A percentile compares a stretch with the other conserved stretches of the same genome.
phyloP scores from a whole-genome alignment of 2,329 filamentous ascomycete species.

The Onygenales sp. region DNA sequence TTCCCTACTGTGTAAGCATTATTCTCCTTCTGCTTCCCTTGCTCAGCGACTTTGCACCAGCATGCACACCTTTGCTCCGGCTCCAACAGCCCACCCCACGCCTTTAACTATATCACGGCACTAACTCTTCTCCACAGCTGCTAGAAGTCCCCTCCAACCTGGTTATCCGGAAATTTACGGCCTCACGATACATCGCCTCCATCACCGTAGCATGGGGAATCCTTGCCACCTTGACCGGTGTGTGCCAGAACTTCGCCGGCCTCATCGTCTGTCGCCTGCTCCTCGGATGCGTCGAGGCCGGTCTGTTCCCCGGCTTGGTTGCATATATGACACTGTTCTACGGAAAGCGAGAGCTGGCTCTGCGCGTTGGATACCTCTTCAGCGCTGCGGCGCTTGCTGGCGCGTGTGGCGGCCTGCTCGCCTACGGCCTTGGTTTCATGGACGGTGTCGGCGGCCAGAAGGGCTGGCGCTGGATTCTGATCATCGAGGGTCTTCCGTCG shows the following conservation, averaged over 20 bases:
- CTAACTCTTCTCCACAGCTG: constrained; percentile 17
- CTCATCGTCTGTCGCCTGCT: constrained; percentile 61
- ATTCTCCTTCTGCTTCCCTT: background rate
- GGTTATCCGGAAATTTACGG: constrained; percentile 53
- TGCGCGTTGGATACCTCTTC: constrained; percentile 66
- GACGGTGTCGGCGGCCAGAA: constrained; percentile 54
- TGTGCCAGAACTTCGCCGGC: constrained; percentile 55
- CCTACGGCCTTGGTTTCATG: constrained; percentile 65
- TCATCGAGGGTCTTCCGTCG: constrained; percentile 47
- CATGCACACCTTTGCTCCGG: constrained; percentile 7
- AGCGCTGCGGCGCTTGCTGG: constrained; percentile 56
- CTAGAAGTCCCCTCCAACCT: constrained; percentile 60
- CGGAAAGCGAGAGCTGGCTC: constrained; percentile 60
- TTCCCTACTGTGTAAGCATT: constrained; percentile 48
- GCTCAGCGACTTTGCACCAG: background rate
- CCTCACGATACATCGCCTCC: constrained; percentile 46
- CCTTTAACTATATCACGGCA: constrained; percentile 1
- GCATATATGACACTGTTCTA: constrained; percentile 70
- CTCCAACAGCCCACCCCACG: background rate
- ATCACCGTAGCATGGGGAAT: constrained; percentile 54
- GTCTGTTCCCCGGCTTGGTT: constrained; percentile 58
- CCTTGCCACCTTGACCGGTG: constrained; percentile 46
- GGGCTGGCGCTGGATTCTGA: constrained; percentile 66
- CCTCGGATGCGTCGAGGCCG: constrained; percentile 60
- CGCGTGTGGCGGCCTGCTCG: constrained; percentile 62